Conservation (phyloP, 495 filamentous ascomycete species). For the Podospora comata region DNA sequence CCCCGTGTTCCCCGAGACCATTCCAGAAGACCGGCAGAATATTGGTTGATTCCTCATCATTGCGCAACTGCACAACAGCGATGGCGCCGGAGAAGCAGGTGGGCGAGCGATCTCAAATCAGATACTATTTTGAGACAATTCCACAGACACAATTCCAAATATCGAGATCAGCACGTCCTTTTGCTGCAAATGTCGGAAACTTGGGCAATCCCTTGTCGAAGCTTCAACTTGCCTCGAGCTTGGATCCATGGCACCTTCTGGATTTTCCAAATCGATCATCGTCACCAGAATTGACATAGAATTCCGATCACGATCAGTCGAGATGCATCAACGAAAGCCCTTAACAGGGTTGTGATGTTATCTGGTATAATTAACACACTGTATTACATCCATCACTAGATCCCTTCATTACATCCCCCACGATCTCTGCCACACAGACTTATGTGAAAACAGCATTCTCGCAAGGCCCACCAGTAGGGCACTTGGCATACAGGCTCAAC, state of each 20-base stretch:
- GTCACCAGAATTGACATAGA: neutral
- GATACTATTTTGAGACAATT: neutral
- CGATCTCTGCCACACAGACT: neutral
- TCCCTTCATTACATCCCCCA: neutral
- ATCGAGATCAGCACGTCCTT: neutral
- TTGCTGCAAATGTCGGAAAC: neutral
- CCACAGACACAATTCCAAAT: neutral
- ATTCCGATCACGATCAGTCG: neutral
- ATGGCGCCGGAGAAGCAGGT: neutral
- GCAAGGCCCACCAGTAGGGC: slow-evolving; percentile 23
- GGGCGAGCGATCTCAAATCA: neutral
- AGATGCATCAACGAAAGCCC: neutral
- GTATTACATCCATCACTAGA: neutral
- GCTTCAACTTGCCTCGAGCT: neutral
- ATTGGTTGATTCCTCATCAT: slow-evolving; percentile 11
- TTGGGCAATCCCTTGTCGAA: neutral
- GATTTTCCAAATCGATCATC: neutral
- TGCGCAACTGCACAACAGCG: neutral
- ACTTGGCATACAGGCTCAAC: slow-evolving; percentile 32
- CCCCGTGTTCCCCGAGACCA: neutral
- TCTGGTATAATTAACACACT: neutral
- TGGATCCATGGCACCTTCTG: neutral
- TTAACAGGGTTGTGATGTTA: neutral
- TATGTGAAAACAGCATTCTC: slow-evolving; percentile 26
- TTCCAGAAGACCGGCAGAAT: neutral